Base-by-base conservation (phyloP, 2,329 filamentous ascomycete species). In the Neopestalotiopsis sp. region DNA sequence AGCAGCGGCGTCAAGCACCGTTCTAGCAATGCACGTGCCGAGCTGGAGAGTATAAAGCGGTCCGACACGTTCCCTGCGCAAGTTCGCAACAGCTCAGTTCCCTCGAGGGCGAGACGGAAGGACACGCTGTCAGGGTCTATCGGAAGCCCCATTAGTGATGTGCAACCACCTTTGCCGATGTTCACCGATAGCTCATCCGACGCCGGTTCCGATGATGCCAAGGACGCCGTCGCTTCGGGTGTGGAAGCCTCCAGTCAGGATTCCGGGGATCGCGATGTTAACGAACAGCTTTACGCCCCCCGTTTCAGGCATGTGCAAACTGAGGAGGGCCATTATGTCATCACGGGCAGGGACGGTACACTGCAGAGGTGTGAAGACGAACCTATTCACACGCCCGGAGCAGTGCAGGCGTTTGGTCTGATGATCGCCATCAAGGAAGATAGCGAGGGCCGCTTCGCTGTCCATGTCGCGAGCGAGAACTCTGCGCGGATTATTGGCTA, bases 281-380 rank as follows among this genome's bases (percentile, higher is more conserved):
- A 74, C 9, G 83, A 89, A 1, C 75, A 81, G 1, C 82, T 92
- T 32, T 77, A 94, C 1, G 93, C 93, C 1, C 85, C 90, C 30
- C 90, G 94, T 2, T 97, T 97, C 80, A 92, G 91, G 73, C 93
- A 97, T 76, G 84, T 92, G 4, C 83, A 91, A 32, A 94, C 92
- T 0, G 89, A 92, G 2, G 92, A 90, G 17, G 94, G 94, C 0
- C 94, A 97, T 80, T 90, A 92, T 32, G 88, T 97, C 38, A 93
- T 97, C 67, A 96, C 93, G 0, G 94, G 94, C 5, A 87, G 92
- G 67, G 90, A 94, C 66, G 91, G 90, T 1, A 88, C 86, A 0
- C 81, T 96, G 59, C 92, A 97, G 76, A 88, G 90, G 66, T 97
- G 94, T 76, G 94, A 97, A 78, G 94, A 97, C 75, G 94, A 97